Base-by-base conservation (phyloP, 2,329 filamentous ascomycete species). In the Peltaster fructicola region DNA sequence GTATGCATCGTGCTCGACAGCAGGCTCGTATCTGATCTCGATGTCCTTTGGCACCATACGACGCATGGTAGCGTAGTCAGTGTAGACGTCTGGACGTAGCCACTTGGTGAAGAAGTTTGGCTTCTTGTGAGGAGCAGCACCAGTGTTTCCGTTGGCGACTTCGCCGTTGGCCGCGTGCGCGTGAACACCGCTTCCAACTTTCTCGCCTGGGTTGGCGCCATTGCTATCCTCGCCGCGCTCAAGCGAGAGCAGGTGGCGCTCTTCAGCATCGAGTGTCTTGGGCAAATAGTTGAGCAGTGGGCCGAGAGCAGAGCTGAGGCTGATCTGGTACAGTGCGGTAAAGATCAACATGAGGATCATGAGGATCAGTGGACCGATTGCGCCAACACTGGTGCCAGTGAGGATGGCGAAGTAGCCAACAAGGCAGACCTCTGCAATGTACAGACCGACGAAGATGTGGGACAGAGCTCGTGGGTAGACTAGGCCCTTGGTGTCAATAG, bases 381-480 rank as follows among this genome's bases (percentile, higher is more conserved):
- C 48, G 10, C 43, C 42, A 5, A 39, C 25, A 14, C 53, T 52
- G 6, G 70, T 67, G 1, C 61, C 54, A 5, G 67, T 70, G 15
- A 52, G 47, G 24, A 85, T 68, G 25, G 65, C 75, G 39, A 93
- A 84, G 3, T 93, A 61, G 24, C 82, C 84, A 36, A 92, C 74
- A 44, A 93, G 60, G 49, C 80, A 88, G 15, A 85, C 54, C 35
- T 88, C 72, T 2, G 74, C 68, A 17, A 93, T 61, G 47, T 95
- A 93, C 24, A 90, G 59, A 12, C 85, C 84, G 1, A 74, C 72
- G 14, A 85, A 70, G 23, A 90, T 68, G 30, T 93, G 84, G 47
- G 90, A 74, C 25, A 95, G 59, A 1, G 79, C 84, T n/a, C 74
- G 74, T 1, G 80, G 75, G 45, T 92, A 93, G 38, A 80, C 73